Percentiles rank a stretch among this genome's conserved stretches.
Conservation (phyloP, 305 asterid species). For the Fraxinus ornus region DNA sequence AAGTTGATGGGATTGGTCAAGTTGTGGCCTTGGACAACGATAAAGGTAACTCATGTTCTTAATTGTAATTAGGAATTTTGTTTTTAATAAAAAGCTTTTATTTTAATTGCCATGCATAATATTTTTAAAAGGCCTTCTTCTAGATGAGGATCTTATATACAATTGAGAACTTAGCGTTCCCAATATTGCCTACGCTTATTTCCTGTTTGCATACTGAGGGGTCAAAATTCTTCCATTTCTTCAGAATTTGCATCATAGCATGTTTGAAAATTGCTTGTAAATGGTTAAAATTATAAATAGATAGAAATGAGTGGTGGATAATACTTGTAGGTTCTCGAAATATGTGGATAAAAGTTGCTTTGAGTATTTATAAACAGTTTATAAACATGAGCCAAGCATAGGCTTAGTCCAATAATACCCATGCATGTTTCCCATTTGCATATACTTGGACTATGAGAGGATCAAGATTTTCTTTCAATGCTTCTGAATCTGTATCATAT, state of each 20-base stretch:
- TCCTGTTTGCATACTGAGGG: not conserved
- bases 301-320: not conserved
- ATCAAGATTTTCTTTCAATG: not conserved
- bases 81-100: not conserved
- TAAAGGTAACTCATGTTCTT: slow-evolving; percentile 45
- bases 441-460: not conserved
- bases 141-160: not conserved
- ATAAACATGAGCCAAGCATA: not conserved
- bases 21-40: slow-evolving; percentile 96
- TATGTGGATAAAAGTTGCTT: not conserved
- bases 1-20: slow-evolving; percentile 85
- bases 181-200: not conserved
- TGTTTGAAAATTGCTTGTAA: not conserved
- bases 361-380: not conserved
- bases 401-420: not conserved
- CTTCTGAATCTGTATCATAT: slow-evolving; percentile 6
- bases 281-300: not conserved
- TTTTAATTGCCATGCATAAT: not conserved
- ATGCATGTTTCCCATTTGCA: not conserved
- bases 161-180: not conserved
- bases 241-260: slow-evolving; percentile 1
- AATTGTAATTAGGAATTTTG: not conserved
- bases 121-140: not conserved
- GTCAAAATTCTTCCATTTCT: slow-evolving; percentile 1
- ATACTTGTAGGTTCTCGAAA: not conserved